phyloP scores from a whole-genome alignment of 2,329 filamentous ascomycete genomes.

The Fonsecaea pugnacius region DNA sequence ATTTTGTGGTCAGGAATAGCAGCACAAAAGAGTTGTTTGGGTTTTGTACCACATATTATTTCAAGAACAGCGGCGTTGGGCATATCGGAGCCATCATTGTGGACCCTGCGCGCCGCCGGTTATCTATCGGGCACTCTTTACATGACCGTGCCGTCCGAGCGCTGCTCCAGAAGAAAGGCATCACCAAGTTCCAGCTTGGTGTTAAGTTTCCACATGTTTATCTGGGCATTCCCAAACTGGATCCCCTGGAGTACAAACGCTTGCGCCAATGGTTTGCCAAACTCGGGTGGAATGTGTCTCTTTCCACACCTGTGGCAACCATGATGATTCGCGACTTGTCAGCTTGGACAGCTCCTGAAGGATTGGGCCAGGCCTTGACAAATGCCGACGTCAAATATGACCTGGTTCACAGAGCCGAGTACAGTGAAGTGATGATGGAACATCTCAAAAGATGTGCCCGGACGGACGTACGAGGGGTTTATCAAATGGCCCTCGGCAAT shows the following conservation, averaged over 20 bases:
- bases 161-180: slow-evolving; percentile 70
- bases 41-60: slow-evolving; percentile 87
- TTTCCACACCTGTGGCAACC: slow-evolving; percentile 68
- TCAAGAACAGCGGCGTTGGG: slow-evolving; percentile 69
- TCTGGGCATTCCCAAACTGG: slow-evolving; percentile 76
- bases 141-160: slow-evolving; percentile 82
- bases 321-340: slow-evolving; percentile 74
- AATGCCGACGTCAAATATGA: slow-evolving; percentile 78
- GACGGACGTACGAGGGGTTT: slow-evolving; percentile 79
- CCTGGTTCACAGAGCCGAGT: slow-evolving; percentile 78
- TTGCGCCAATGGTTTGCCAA: slow-evolving; percentile 83
- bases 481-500: slow-evolving; percentile 73
- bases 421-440: slow-evolving; percentile 72
- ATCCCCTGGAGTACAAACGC: slow-evolving; percentile 63
- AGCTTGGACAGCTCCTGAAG: slow-evolving; percentile 75
- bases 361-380: slow-evolving; percentile 73
- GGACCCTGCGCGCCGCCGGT: slow-evolving; percentile 79
- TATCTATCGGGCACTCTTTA: slow-evolving; percentile 87
- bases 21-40: slow-evolving; percentile 89
- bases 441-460: slow-evolving; percentile 75
- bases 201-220: slow-evolving; percentile 82
- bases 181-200: slow-evolving; percentile 82
- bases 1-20: slow-evolving; percentile 92
- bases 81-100: slow-evolving; percentile 87
- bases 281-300: slow-evolving; percentile 79